Evolutionary conservation across 192 early-diverging fungal genomes (phyloP).

Genomic region (Mortierella alpina): DNA sequence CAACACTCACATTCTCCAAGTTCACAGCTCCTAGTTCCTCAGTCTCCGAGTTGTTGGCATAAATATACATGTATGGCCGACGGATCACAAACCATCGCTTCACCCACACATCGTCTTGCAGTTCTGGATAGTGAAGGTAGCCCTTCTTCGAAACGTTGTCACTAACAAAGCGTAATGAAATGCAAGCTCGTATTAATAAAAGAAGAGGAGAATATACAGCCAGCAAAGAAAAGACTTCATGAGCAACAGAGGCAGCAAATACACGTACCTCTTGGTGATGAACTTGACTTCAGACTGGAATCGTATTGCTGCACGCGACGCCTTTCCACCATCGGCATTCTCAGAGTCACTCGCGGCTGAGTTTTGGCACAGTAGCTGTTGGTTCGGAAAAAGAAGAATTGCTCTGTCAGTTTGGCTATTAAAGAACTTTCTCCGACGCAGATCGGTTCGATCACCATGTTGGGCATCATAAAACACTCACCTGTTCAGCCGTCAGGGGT

Average conservation of each 20-base stretch:
- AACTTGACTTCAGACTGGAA: slow-evolving; percentile 36
- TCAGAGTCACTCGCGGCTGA: neutral
- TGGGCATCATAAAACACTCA: neutral
- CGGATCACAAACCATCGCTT: slow-evolving; percentile 84
- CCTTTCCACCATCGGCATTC: neutral
- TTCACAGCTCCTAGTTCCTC: slow-evolving; percentile 84
- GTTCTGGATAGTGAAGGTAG: slow-evolving; percentile 65
- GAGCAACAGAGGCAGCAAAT: no score
- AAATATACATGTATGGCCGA: slow-evolving; percentile 86
- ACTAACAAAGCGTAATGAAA: slow-evolving; percentile 29
- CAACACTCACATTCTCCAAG: slow-evolving; percentile 72
- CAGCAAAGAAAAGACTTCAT: neutral
- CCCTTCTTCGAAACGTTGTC: slow-evolving; percentile 64
- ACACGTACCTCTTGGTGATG: slow-evolving; percentile 34
- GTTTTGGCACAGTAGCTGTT: no score
- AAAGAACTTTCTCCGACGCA: no score
- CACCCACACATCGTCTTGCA: slow-evolving; percentile 74
- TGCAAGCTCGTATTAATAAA: slow-evolving; percentile 17
- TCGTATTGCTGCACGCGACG: neutral
- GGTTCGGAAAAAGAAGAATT: no score
- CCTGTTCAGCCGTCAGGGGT: slow-evolving; percentile 32
- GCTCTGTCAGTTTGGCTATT: no score
- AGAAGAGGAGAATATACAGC: neutral
- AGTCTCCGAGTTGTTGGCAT: slow-evolving; percentile 67
- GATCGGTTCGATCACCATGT: no score